Base-by-base conservation (phyloP, 1,139 yeast species). In the Pichia sp. region DNA sequence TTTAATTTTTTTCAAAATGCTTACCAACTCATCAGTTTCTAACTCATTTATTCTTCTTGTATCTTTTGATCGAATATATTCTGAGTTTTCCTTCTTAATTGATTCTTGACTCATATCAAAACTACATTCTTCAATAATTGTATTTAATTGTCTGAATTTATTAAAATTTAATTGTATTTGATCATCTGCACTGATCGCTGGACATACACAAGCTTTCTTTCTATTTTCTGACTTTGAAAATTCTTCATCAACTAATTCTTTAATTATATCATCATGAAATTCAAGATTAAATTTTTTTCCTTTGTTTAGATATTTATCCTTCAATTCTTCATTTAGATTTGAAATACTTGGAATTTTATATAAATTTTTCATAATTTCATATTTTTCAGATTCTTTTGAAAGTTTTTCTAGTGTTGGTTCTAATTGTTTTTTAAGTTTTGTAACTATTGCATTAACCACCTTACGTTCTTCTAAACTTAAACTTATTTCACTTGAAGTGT, bases 341-440 rank as follows among this genome's bases (percentile, higher is more conserved):
- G 56, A 48, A 7, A 55, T 43, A 41, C 61, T 56, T 3, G 61
- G 61, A 15, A 57, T 41, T 29, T 49, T 55, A 30, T 55, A 54
- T 2, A 57, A 27, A 13, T 23, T 31, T 41, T 56, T 58, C 22
- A 53, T 32, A 4, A 49, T 33, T 26, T 54, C 51, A 35, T 57
- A 57, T 31, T 57, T 57, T 27, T 42, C 45, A 2, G 55, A 46
- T 6, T 46, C 46, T 11, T 47, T 36, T 24, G 51, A 42, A 24
- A 57, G 23, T 7, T 31, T 34, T 24, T 37, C 38, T 18, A 56
- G 40, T 27, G 49, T 47, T 3, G 61, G 59, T 20, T 43, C 35
- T 5, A 57, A 20, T 14, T 53, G 54, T 18, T 34, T 38, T 38
- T 50, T 52, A 16, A 57, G 37, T 26, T 50, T 53, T 1, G 42